Conservation (phyloP, 2,329 filamentous ascomycete genomes). For the Curvularia sp. region DNA sequence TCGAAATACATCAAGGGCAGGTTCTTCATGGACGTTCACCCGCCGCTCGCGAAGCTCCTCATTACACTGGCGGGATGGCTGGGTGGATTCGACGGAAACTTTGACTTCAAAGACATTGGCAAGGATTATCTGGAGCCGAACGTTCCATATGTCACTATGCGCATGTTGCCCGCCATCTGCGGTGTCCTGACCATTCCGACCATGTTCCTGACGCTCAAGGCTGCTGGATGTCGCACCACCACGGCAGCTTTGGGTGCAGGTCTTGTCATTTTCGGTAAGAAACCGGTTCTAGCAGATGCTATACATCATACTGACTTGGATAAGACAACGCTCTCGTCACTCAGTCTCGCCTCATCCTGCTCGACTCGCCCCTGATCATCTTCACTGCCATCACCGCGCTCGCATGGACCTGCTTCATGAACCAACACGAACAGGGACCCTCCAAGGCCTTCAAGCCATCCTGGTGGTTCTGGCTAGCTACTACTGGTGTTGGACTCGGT, state of each 20-base stretch:
- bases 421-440: constrained; percentile 94
- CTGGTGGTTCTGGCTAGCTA: constrained; percentile 98
- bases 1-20: constrained; percentile 99
- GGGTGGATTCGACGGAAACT: constrained; percentile 91
- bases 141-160: constrained; percentile 98
- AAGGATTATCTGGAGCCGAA: constrained; percentile 96
- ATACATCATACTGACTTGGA: constrained; percentile 26
- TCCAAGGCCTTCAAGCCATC: constrained; percentile 83
- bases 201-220: constrained; percentile 95
- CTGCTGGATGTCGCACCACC: constrained; percentile 83
- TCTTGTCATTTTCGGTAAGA: constrained; percentile 85
- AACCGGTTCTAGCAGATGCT: neutral
- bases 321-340: constrained; percentile 93
- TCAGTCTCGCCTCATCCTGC: constrained; percentile 91
- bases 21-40: constrained; percentile 99
- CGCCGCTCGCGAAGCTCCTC: constrained; percentile 93
- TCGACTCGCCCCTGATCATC: constrained; percentile 92
- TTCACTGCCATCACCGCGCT: constrained; percentile 92
- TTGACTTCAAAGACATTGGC: constrained; percentile 99
- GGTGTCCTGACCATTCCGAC: constrained; percentile 87
- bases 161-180: constrained; percentile 86
- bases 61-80: constrained; percentile 95
- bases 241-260: constrained; percentile 84
- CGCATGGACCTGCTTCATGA: constrained; percentile 90
- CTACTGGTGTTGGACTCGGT: constrained; percentile 86